Percentiles rank a stretch among this genome's conserved stretches.
phyloP scores from a whole-genome alignment of 1,284 basidiomycete genomes.

The Apiotrichum gracile region DNA sequence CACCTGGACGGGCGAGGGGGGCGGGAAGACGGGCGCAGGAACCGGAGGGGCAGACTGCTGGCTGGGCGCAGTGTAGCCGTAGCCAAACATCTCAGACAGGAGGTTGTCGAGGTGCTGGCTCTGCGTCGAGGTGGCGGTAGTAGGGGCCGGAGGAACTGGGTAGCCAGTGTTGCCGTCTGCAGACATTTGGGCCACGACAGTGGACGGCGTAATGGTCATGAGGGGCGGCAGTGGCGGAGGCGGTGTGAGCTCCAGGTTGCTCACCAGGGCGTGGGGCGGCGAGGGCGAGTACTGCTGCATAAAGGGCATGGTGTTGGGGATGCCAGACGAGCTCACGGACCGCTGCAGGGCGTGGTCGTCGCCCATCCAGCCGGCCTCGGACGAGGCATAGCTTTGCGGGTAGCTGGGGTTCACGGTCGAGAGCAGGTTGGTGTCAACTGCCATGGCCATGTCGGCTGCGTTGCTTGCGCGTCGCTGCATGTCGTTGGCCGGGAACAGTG shows the following conservation, averaged over 20 bases:
- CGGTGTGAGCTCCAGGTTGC: not conserved
- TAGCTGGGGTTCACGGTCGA: not conserved
- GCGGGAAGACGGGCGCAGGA: not conserved
- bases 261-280: not conserved
- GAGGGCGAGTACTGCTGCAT: not conserved
- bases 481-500: not conserved
- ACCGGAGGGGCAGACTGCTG: not conserved
- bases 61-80: not conserved
- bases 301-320: not conserved
- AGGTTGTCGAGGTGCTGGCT: constrained; percentile 4
- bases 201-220: not conserved
- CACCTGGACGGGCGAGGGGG: not conserved
- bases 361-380: not conserved
- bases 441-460: not conserved
- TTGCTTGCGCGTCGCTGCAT: not conserved
- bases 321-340: not conserved
- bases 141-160: not conserved
- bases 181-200: not conserved
- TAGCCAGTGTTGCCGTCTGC: not conserved
- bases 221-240: not conserved
- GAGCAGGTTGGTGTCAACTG: not conserved
- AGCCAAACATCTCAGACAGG: constrained; percentile 14
- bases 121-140: not conserved
- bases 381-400: not conserved
- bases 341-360: not conserved